phyloP scores from a whole-genome alignment of 2,329 filamentous ascomycete genomes.

The Ceratocystis destructans region DNA sequence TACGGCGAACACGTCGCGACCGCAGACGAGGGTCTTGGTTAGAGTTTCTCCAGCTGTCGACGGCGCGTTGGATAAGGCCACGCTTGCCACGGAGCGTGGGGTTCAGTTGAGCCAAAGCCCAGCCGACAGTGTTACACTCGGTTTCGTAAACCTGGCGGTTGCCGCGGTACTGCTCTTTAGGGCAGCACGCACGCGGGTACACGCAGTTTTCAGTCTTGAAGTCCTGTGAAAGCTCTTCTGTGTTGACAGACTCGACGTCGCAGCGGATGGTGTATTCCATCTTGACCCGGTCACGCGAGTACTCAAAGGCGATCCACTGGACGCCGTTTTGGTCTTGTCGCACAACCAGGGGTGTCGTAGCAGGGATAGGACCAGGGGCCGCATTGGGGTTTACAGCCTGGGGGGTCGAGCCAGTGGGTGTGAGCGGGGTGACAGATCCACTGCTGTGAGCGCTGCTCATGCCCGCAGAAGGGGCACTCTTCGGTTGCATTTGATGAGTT shows the following conservation, averaged over 20 bases:
- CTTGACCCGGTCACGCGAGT: constrained; percentile 91
- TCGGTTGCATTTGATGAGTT: constrained; percentile 44
- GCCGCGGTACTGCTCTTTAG: constrained; percentile 90
- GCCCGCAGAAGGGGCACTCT: constrained; percentile 31
- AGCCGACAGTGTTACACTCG: constrained; percentile 99
- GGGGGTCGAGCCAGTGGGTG: constrained; percentile 33
- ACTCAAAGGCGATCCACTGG: constrained; percentile 98
- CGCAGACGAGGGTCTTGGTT: constrained; percentile 88
- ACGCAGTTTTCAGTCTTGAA: constrained; percentile 99
- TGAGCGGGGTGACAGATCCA: constrained; percentile 26
- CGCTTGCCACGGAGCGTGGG: constrained; percentile 82
- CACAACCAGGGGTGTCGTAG: constrained; percentile 87
- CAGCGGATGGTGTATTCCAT: constrained; percentile 99
- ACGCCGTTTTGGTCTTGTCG: constrained; percentile 92
- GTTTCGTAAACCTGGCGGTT: constrained; percentile 95
- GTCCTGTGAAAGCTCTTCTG: constrained; percentile 67
- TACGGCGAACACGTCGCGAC: constrained; percentile 79
- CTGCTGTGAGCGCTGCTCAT: constrained; percentile 28
- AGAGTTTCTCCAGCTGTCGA: constrained; percentile 98
- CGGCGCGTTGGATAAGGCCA: constrained; percentile 87
- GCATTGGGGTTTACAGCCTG: constrained; percentile 68
- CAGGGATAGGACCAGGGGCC: constrained; percentile 89
- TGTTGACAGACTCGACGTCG: constrained; percentile 91
- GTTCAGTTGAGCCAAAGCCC: constrained; percentile 89
- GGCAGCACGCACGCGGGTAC: constrained; percentile 86